These are phyloP conservation scores for Plasmodium billcollinsi DNA, from an alignment of 169 alveolate species.

Conservation along the genomic window DNA sequence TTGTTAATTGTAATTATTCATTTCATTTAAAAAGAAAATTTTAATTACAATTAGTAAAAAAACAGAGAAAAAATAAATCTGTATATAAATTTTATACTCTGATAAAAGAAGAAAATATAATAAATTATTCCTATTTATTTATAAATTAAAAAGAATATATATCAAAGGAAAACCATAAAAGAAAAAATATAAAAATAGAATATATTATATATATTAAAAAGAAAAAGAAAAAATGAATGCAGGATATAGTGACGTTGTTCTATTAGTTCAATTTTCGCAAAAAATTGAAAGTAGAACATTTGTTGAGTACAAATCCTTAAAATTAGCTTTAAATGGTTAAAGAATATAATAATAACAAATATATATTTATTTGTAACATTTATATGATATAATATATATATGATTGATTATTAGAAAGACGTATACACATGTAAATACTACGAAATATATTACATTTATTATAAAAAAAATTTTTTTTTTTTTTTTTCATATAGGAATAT, in stretches of 20 bases:
- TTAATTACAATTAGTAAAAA: not conserved
- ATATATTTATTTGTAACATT: not conserved
- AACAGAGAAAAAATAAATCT: not conserved
- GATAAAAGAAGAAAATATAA: conserved; percentile 14
- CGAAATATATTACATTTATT: conserved; percentile 1
- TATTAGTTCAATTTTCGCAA: conserved; percentile 72
- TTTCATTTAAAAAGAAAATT: not conserved
- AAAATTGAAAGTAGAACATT: conserved; percentile 76
- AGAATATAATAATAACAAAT: not conserved
- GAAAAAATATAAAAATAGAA: conserved; percentile 9
- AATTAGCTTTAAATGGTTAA: conserved; percentile 76
- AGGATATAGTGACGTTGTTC: conserved; percentile 69
- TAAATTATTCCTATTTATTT: not conserved
- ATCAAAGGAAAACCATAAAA: conserved; percentile 6
- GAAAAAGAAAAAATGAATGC: conserved; percentile 56
- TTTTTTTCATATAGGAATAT: conserved; percentile 36
- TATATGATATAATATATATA: not conserved
- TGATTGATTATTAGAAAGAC: not conserved
- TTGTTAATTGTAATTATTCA: not conserved
- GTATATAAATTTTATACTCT: no score
- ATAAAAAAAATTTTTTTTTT: not conserved
- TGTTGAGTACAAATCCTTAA: conserved; percentile 74
- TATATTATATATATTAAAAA: not conserved
- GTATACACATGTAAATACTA: not conserved
- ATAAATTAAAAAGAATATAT: not conserved